phyloP scores from a whole-genome alignment of 176 grass and related monocot genomes.

The Leersia perrieri region DNA sequence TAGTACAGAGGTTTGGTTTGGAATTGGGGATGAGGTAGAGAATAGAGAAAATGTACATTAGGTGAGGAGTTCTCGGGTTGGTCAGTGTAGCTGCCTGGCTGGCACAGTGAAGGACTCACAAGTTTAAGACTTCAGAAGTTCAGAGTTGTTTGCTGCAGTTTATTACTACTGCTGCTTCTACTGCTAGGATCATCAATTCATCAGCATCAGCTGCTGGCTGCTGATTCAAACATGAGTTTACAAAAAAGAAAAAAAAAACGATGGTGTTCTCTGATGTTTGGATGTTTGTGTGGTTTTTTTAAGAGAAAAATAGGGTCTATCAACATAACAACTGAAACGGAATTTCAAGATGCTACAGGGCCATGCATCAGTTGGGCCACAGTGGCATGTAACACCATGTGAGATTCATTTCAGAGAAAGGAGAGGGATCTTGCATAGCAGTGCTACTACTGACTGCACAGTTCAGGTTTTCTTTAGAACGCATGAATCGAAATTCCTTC shows the following conservation, averaged over 20 bases:
- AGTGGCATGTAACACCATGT: not conserved
- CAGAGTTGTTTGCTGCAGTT: not conserved
- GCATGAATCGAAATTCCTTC: fast-evolving
- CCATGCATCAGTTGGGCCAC: not conserved
- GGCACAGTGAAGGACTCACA: not conserved
- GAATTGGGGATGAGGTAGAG: not conserved
- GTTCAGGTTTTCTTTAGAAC: not conserved
- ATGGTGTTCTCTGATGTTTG: not conserved
- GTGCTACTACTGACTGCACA: too few relatives aligned
- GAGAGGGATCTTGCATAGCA: too few relatives aligned
- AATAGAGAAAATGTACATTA: slow-evolving; percentile 27
- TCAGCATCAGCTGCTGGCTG: not conserved
- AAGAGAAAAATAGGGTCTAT: too few relatives aligned
- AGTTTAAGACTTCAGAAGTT: not conserved
- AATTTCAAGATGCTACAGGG: not conserved
- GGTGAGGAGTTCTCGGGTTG: not conserved
- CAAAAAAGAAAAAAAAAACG: not conserved
- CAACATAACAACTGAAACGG: not conserved
- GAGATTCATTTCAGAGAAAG: not conserved
- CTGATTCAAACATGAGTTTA: not conserved
- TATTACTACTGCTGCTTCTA: not conserved
- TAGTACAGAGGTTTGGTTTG: not conserved
- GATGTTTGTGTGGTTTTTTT: not conserved
- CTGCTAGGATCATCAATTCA: not conserved
- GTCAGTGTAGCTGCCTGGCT: not conserved